A percentile compares a stretch with the other conserved stretches of the same genome.
phyloP scores from a whole-genome alignment of 2,329 filamentous ascomycete genomes.

The Tolypocladium amazonense region DNA sequence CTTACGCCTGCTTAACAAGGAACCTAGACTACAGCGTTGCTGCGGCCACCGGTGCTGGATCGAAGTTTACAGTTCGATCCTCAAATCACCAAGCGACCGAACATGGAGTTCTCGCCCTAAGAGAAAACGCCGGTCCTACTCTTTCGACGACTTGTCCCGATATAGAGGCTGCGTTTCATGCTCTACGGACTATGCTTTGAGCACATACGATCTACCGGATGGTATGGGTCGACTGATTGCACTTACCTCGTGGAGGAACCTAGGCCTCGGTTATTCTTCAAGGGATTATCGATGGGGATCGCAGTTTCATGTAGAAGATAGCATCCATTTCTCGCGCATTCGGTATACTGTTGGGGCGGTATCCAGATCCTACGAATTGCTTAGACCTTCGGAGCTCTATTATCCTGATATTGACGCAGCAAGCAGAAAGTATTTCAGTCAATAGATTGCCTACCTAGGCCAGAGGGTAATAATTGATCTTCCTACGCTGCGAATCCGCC shows the following conservation, averaged over 20 bases:
- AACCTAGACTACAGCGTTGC: not conserved
- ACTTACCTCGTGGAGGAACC: not conserved
- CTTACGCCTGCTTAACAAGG: not conserved
- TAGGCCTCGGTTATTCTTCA: not conserved
- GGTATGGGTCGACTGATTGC: not conserved
- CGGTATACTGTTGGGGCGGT: too few species aligned
- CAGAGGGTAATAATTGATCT: too few species aligned
- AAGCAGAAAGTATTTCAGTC: not conserved
- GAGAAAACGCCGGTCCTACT: not conserved
- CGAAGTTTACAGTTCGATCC: not conserved
- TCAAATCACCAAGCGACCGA: not conserved
- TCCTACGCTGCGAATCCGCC: too few species aligned
- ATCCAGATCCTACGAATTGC: too few species aligned
- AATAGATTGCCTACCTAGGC: not conserved
- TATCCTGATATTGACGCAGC: not conserved
- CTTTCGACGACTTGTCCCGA: too few species aligned
- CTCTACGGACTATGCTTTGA: not conserved
- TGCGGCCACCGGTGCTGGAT: not conserved
- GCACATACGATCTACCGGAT: not conserved
- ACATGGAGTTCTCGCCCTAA: not conserved
- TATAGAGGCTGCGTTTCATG: not conserved
- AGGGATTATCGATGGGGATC: not conserved
- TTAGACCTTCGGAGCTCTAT: not conserved
- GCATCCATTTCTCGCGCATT: not conserved
- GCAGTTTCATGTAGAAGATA: too few species aligned